These are phyloP conservation scores for Talaromyces sp. DNA, from an alignment of 2,329 filamentous ascomycete genomes.

Conservation along the genomic window DNA sequence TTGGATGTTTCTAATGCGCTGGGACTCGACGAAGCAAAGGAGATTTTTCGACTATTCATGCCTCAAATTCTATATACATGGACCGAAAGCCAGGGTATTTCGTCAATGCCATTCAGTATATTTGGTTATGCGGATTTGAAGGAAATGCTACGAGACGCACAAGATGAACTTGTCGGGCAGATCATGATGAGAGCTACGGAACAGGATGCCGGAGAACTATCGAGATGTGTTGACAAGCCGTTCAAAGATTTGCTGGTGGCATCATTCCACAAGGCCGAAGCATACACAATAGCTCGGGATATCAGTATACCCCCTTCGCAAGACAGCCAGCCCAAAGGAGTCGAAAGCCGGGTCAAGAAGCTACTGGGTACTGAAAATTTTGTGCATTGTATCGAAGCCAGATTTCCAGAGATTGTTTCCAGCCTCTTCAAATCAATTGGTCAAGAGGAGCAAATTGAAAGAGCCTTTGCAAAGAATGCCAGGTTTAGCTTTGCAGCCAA, in stretches of 20 bases:
- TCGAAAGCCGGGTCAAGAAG: conserved; percentile 61
- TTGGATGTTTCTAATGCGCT: conserved; percentile 61
- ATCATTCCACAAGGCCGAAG: conserved; percentile 72
- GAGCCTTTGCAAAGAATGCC: conserved; percentile 56
- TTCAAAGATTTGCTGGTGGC: conserved; percentile 56
- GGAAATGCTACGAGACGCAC: conserved; percentile 64
- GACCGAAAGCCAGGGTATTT: conserved; percentile 63
- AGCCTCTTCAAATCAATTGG: conserved; percentile 72
- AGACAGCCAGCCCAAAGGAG: conserved; percentile 49
- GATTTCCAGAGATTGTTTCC: conserved; percentile 73
- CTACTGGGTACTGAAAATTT: conserved; percentile 64
- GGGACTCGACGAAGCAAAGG: conserved; percentile 58
- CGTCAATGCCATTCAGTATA: conserved; percentile 74
- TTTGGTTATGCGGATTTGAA: conserved; percentile 70
- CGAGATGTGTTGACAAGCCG: conserved; percentile 50
- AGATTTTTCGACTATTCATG: conserved; percentile 77
- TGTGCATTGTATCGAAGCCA: conserved; percentile 56
- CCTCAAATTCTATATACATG: conserved; percentile 89
- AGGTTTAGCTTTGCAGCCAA: conserved; percentile 57
- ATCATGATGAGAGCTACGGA: conserved; percentile 76
- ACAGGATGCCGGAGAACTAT: conserved; percentile 57
- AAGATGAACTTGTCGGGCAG: conserved; percentile 73
- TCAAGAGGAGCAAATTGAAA: conserved; percentile 70
- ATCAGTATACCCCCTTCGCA: conserved; percentile 47
- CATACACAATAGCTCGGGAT: conserved; percentile 79